These are phyloP conservation scores for Stephania yunnanensis DNA, from an alignment of 164 flowering plant genomes.

Conservation along the genomic window DNA sequence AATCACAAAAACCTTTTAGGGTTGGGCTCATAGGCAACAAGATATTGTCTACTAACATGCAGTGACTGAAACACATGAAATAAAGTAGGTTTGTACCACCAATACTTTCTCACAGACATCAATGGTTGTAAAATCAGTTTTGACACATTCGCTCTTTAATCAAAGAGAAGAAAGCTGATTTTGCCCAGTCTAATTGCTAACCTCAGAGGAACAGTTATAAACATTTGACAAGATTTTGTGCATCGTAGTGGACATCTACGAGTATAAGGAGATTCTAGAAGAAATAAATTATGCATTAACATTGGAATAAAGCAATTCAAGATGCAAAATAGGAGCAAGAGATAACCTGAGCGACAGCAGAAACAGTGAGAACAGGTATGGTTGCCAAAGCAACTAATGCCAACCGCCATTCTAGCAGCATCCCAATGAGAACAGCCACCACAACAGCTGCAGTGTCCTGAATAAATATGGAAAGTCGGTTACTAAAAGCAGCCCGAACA, in stretches of 20 bases:
- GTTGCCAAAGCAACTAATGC: constrained; percentile 95
- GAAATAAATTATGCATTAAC: not conserved
- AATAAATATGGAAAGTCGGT: constrained; percentile 87
- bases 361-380: constrained; percentile 67
- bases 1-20: not conserved
- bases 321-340: not conserved
- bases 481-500: constrained; percentile 97
- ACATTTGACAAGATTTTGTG: no score
- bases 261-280: not conserved
- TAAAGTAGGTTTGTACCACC: not conserved
- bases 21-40: not conserved
- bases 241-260: no score
- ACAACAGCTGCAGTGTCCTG: constrained; percentile 87
- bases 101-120: not conserved
- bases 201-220: not conserved
- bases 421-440: constrained; percentile 82
- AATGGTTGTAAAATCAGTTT: not conserved
- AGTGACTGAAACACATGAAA: not conserved
- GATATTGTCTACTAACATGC: not conserved
- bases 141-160: not conserved
- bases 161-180: not conserved
- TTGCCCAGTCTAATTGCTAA: not conserved
- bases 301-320: not conserved
- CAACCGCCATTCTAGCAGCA: constrained; percentile 82
- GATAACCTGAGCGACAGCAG: constrained; percentile 93